Evolutionary conservation across 2,329 filamentous ascomycete species (phyloP), one percentile per base, ranked within the genome.

Genomic region (Ceratocystis diversiconidia): DNA sequence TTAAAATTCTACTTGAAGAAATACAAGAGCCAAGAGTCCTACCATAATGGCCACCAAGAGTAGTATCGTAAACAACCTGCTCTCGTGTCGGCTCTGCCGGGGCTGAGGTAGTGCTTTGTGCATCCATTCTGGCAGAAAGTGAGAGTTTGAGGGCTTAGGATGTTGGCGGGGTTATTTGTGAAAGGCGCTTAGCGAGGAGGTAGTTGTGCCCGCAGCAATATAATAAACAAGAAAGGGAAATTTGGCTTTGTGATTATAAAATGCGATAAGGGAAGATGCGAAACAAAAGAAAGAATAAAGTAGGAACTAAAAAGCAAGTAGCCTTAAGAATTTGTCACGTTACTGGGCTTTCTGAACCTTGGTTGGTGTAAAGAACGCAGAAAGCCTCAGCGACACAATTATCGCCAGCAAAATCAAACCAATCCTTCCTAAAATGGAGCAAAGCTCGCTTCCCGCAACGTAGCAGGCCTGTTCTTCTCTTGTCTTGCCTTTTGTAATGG

Each of bases 41-140:
- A 90, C 88, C 87, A 78, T 90, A 91, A 75, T 91, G 88, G 64
- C 88, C 88, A 68, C 87, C 88, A 73, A 88, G 85, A 70, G 78
- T 81, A 62, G 84, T 84, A 75, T 91, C 87, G 74, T 91, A 91
- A n/a, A 83, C 80, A 17, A 84, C 84, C 71, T 82, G 80, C 69
- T 81, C 79, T 70, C 83, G 82, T 71, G 77, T 79, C 72, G 82
- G 79, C 72, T 86, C 84, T 62, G 75, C 28, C 17, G 64, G 28
- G 46, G 32, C 28, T 5, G 62, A 43, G 19, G 22, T n/a, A 17
- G 43, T n/a, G 61, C 50, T 63, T 50, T 50, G 44, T 12, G 61
- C 44, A 30, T 63, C 61, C 61, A 63, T 63, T 4, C 30, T 59
- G 15, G 17, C 48, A 25, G 48, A 52, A n/a, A 25, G 25, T 32